Percentiles rank a stretch among this genome's conserved stretches.
These are phyloP conservation scores for Clitopilus hobsonii DNA, from an alignment of 768 basidiomycete genomes.

Conservation along the genomic window DNA sequence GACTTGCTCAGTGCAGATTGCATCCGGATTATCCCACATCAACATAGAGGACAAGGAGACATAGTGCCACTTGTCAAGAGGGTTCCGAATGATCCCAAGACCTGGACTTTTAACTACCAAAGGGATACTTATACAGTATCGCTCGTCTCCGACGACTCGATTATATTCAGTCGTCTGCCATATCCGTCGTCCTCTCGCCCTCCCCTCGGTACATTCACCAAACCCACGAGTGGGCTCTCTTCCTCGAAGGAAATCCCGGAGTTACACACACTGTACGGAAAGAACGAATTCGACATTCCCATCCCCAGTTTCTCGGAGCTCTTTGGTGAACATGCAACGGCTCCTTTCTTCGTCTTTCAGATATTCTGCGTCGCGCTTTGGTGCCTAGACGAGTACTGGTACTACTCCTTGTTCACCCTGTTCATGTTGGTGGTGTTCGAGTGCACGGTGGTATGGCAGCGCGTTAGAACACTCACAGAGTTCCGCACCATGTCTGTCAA, in stretches of 20 bases:
- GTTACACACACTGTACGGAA: constrained; percentile 70
- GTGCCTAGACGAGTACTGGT: constrained; percentile 99
- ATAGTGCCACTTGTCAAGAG: constrained; percentile 77
- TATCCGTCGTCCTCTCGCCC: constrained; percentile 82
- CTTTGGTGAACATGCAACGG: constrained; percentile 93
- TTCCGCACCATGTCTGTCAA: constrained; percentile 96
- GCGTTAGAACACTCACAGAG: constrained; percentile 88
- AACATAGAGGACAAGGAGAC: constrained; percentile 84
- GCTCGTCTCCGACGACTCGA: constrained; percentile 42
- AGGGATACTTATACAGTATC: constrained; percentile 85
- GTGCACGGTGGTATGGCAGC: constrained; percentile 99
- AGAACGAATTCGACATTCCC: constrained; percentile 95
- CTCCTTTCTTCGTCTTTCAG: constrained; percentile 99
- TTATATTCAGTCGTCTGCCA: constrained; percentile 67
- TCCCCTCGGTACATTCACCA: constrained; percentile 58
- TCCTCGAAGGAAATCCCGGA: not conserved
- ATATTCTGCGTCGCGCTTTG: constrained; percentile 96
- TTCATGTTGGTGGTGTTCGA: constrained; percentile 99
- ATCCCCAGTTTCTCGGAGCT: constrained; percentile 91
- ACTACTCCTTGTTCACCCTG: constrained; percentile 93
- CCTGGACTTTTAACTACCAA: constrained; percentile 92
- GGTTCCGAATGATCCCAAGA: constrained; percentile 44
- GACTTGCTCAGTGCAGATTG: constrained; percentile 69
- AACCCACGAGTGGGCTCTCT: constrained; percentile 36
- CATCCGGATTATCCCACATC: constrained; percentile 74